Percentiles rank a stretch among this genome's conserved stretches.
These are phyloP conservation scores for Amniculicola lignicola DNA, from an alignment of 495 filamentous ascomycete species.

Conservation along the genomic window DNA sequence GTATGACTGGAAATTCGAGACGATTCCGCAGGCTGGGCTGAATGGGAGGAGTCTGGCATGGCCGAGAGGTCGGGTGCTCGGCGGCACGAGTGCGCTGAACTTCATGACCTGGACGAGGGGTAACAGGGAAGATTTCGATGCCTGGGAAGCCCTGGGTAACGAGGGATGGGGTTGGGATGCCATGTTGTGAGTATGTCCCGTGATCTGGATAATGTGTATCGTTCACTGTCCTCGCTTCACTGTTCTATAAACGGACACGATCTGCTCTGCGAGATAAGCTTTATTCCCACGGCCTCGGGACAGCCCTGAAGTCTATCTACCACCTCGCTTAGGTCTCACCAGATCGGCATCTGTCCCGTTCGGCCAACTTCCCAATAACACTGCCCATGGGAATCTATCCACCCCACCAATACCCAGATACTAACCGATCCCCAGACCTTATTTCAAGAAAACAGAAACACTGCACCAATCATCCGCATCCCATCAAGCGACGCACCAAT, in stretches of 20 bases:
- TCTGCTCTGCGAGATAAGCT: background rate
- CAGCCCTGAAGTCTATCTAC: too few species aligned
- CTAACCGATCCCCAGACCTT: conserved; percentile 38
- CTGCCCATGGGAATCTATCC: conserved; percentile 2
- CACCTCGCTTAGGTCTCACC: too few species aligned
- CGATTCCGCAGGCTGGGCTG: conserved; percentile 41
- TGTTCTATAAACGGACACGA: background rate
- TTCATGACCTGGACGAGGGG: conserved; percentile 58
- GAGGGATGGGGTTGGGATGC: conserved; percentile 57
- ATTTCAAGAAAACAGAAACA: conserved; percentile 50
- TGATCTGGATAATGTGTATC: too few species aligned
- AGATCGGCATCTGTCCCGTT: too few species aligned
- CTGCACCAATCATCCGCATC: conserved; percentile 45
- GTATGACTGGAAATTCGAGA: conserved; percentile 50
- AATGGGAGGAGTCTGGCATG: conserved; percentile 41
- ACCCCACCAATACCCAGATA: too few species aligned
- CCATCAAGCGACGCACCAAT: conserved; percentile 38
- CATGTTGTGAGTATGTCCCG: conserved; percentile 39
- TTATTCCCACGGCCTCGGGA: too few species aligned
- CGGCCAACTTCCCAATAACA: too few species aligned
- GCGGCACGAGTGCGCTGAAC: conserved; percentile 49
- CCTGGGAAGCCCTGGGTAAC: conserved; percentile 56
- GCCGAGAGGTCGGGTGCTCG: conserved; percentile 44
- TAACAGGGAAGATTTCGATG: conserved; percentile 54
- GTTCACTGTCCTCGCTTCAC: conserved; percentile 1